These are phyloP conservation scores for Naganishia randhawae DNA, from an alignment of 768 basidiomycete species.

Conservation along the genomic window DNA sequence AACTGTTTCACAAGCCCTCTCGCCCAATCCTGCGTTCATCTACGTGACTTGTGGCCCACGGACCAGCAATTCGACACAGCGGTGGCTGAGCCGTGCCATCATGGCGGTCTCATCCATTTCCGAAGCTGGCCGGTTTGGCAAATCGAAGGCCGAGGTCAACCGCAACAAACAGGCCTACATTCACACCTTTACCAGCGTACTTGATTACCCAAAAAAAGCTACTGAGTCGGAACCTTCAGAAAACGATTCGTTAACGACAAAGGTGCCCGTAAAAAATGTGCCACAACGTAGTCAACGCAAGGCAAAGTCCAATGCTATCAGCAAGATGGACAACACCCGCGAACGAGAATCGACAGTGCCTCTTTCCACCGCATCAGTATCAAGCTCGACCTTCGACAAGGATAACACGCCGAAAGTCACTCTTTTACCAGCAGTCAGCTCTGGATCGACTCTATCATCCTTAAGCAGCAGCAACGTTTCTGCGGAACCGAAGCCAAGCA, in stretches of 20 bases:
- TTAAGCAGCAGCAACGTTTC: not conserved
- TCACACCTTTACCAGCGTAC: slow-evolving; percentile 25
- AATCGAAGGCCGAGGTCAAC: slow-evolving; percentile 15
- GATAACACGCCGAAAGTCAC: not conserved
- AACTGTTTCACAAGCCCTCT: not conserved
- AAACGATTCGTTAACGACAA: not conserved
- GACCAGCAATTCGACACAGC: not conserved
- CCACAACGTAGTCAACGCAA: slow-evolving; percentile 37
- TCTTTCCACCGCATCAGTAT: slow-evolving; percentile 24
- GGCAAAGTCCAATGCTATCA: slow-evolving; percentile 42
- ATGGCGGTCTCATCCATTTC: slow-evolving; percentile 12
- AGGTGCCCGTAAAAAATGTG: not conserved
- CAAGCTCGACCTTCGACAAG: slow-evolving; percentile 11
- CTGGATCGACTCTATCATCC: not conserved
- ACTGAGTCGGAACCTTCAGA: not conserved
- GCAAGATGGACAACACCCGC: slow-evolving; percentile 35
- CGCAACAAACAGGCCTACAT: slow-evolving; percentile 23
- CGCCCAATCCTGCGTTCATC: not conserved
- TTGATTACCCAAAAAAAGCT: slow-evolving; percentile 25
- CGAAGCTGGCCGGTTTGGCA: slow-evolving; percentile 3
- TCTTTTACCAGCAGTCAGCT: slow-evolving; percentile 7
- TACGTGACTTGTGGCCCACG: not conserved
- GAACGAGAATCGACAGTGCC: slow-evolving; percentile 16
- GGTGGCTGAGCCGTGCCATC: slow-evolving; percentile 6
- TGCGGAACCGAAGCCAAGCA: slow-evolving; percentile 27